These are phyloP conservation scores for Monosporascus ibericus DNA, from an alignment of 2,329 filamentous ascomycete genomes.

Conservation along the genomic window DNA sequence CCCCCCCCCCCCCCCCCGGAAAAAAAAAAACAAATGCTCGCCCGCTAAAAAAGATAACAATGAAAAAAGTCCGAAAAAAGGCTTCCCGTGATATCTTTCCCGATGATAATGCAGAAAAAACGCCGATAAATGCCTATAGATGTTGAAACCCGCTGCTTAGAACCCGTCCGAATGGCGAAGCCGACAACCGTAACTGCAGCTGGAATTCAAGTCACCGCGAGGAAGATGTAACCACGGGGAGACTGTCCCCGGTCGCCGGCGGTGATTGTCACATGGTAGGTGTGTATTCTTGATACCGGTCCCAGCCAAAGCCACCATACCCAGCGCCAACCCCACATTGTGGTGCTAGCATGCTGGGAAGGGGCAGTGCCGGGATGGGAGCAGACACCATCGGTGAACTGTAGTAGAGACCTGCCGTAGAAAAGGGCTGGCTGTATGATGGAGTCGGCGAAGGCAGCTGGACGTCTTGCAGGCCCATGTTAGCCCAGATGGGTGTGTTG, in stretches of 20 bases:
- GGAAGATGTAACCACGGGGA: slow-evolving; percentile 42
- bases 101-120: slow-evolving; percentile 30
- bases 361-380: slow-evolving; percentile 68
- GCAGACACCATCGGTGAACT: slow-evolving; percentile 69
- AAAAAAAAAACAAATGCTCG: slow-evolving; percentile 33
- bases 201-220: slow-evolving; percentile 18
- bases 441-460: slow-evolving; percentile 73
- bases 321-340: slow-evolving; percentile 77
- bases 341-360: slow-evolving; percentile 80
- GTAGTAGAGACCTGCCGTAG: slow-evolving; percentile 71
- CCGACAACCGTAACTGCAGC: slow-evolving; percentile 17
- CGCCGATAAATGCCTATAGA: slow-evolving; percentile 20
- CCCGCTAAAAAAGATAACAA: slow-evolving; percentile 29
- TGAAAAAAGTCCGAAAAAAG: slow-evolving; percentile 20
- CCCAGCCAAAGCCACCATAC: slow-evolving; percentile 79
- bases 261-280: slow-evolving; percentile 77
- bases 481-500: slow-evolving; percentile 69
- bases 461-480: slow-evolving; percentile 67
- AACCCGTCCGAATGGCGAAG: slow-evolving; percentile 14
- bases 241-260: slow-evolving; percentile 38
- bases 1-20: too few relatives aligned
- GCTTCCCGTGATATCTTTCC: slow-evolving; percentile 20
- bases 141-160: slow-evolving; percentile 17
- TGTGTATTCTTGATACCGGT: slow-evolving; percentile 76
- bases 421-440: slow-evolving; percentile 72